phyloP scores from a whole-genome alignment of 2,329 filamentous ascomycete species.

The Paecilomyces sp. region DNA sequence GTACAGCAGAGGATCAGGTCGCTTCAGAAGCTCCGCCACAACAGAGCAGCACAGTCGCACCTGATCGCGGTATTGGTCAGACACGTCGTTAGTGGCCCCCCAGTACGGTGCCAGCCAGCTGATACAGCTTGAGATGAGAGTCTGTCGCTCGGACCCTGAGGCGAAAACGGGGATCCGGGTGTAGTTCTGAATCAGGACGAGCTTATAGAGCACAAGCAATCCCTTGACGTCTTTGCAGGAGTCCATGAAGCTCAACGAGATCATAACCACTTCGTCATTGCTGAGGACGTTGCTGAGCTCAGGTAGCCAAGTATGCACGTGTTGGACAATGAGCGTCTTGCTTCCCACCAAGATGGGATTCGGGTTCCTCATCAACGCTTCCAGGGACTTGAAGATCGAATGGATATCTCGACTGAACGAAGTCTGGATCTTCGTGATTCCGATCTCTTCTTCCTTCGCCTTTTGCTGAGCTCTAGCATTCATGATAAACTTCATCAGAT shows the following conservation, averaged over 20 bases:
- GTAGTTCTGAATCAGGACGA: slow-evolving; percentile 89
- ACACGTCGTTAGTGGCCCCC: slow-evolving; percentile 67
- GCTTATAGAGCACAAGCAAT: slow-evolving; percentile 84
- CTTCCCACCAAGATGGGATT: slow-evolving; percentile 84
- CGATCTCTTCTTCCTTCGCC: slow-evolving; percentile 79
- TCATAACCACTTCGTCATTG: slow-evolving; percentile 78
- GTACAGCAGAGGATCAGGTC: slow-evolving; percentile 72
- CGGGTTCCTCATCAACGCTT: slow-evolving; percentile 80
- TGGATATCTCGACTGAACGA: slow-evolving; percentile 79
- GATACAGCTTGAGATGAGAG: slow-evolving; percentile 72
- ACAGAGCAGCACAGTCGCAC: slow-evolving; percentile 91
- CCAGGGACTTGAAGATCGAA: slow-evolving; percentile 81
- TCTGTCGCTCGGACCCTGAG: slow-evolving; percentile 65
- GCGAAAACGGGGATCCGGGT: slow-evolving; percentile 75
- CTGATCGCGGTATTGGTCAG: slow-evolving; percentile 85
- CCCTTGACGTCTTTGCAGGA: slow-evolving; percentile 82
- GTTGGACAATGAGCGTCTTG: slow-evolving; percentile 89
- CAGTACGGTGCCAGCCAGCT: slow-evolving; percentile 91
- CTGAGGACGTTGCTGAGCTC: slow-evolving; percentile 72
- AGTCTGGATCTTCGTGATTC: slow-evolving; percentile 63
- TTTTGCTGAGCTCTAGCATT: slow-evolving; percentile 81
- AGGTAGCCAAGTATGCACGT: slow-evolving; percentile 96
- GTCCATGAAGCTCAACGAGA: slow-evolving; percentile 90
- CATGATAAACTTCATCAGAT: slow-evolving; percentile 91
- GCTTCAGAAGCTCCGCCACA: slow-evolving; percentile 73